These are phyloP conservation scores for Termitomyces sp. DNA, from an alignment of 768 basidiomycete genomes.

Conservation along the genomic window DNA sequence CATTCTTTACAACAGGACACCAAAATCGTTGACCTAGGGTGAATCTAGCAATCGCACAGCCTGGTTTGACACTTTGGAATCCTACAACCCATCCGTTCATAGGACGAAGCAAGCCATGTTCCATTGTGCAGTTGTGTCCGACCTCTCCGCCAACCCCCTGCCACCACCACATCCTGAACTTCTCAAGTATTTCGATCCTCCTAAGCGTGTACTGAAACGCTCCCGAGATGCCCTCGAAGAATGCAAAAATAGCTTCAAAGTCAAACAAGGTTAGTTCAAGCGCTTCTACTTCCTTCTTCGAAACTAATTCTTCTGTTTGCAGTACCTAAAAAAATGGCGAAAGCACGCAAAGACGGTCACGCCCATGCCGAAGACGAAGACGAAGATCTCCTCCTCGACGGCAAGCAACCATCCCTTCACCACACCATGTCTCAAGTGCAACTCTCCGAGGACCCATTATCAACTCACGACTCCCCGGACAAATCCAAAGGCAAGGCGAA, in stretches of 20 bases:
- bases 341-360: slow-evolving; percentile 60
- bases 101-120: slow-evolving; percentile 92
- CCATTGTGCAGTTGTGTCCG: slow-evolving; percentile 76
- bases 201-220: slow-evolving; percentile 60
- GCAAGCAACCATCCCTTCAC: slow-evolving; percentile 23
- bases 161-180: slow-evolving; percentile 86
- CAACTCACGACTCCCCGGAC: slow-evolving; percentile 10
- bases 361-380: slow-evolving; percentile 62
- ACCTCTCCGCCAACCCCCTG: slow-evolving; percentile 71
- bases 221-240: slow-evolving; percentile 53
- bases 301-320: background rate
- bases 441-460: slow-evolving; percentile 11
- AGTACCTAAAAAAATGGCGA: slow-evolving; percentile 65
- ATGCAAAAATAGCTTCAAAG: slow-evolving; percentile 65
- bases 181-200: slow-evolving; percentile 80
- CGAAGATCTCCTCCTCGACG: slow-evolving; percentile 53
- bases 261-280: slow-evolving; percentile 67
- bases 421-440: slow-evolving; percentile 13
- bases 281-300: background rate
- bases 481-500: slow-evolving; percentile 26
- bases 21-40: background rate
- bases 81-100: slow-evolving; percentile 89
- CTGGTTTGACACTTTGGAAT: slow-evolving; percentile 77
- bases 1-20: slow-evolving; percentile 10
- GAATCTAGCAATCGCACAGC: slow-evolving; percentile 48